These are phyloP conservation scores for Aspergillus nomiae DNA, from an alignment of 2,329 filamentous ascomycete genomes.

Conservation along the genomic window DNA sequence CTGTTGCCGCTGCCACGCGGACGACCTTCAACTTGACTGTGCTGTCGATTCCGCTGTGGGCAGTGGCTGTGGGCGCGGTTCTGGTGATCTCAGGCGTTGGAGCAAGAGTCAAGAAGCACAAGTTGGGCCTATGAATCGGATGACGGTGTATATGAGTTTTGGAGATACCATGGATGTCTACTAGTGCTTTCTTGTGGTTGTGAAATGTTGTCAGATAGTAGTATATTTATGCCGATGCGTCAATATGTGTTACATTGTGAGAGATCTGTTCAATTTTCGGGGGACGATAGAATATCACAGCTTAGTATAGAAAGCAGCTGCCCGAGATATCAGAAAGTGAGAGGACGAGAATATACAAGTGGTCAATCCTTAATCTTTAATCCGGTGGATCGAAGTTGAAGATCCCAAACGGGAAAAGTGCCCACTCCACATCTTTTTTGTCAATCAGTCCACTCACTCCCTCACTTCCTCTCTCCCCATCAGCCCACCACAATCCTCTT, in stretches of 20 bases:
- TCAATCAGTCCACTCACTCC: background rate
- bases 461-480: slow-evolving; percentile 6
- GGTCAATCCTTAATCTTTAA: background rate
- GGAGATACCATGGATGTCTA: background rate
- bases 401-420: slow-evolving; percentile 17
- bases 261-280: too few relatives aligned
- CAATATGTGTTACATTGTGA: too few relatives aligned
- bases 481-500: background rate
- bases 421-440: slow-evolving; percentile 13
- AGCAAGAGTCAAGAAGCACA: slow-evolving; percentile 78
- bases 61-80: slow-evolving; percentile 65
- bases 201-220: background rate
- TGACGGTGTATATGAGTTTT: background rate
- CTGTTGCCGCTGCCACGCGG: slow-evolving; percentile 72
- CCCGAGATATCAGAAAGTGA: background rate
- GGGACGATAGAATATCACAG: background rate
- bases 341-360: background rate
- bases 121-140: slow-evolving; percentile 61
- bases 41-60: slow-evolving; percentile 75
- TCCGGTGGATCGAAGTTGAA: background rate
- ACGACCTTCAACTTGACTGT: slow-evolving; percentile 73
- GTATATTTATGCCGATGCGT: background rate
- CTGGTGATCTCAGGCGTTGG: slow-evolving; percentile 72
- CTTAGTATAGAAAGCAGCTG: background rate
- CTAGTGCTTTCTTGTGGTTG: background rate